These are phyloP conservation scores for Sporisorium graminicola DNA, from an alignment of 1,284 basidiomycete genomes.

Conservation along the genomic window DNA sequence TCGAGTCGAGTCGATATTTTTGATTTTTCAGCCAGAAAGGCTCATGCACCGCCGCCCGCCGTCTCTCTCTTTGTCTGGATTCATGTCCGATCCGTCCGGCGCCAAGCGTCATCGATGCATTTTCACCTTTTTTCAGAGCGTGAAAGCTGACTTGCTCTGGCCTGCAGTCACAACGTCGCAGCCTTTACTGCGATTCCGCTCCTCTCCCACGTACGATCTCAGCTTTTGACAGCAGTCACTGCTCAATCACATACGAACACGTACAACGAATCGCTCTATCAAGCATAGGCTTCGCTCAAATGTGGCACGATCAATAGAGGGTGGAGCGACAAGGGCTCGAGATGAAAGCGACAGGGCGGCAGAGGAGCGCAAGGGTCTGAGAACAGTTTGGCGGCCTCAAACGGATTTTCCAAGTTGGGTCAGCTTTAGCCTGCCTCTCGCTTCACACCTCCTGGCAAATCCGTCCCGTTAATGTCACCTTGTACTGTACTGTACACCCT, in stretches of 20 bases:
- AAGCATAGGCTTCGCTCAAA: too few species aligned
- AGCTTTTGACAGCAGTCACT: too few species aligned
- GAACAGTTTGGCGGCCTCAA: constrained; percentile 21
- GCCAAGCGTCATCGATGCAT: constrained; percentile 10
- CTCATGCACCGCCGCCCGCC: not conserved
- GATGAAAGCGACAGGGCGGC: not conserved
- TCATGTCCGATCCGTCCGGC: constrained; percentile 41
- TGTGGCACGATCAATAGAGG: not conserved
- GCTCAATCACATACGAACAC: too few species aligned
- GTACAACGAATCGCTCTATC: too few species aligned
- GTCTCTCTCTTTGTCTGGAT: constrained; percentile 4
- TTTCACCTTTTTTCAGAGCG: constrained; percentile 12
- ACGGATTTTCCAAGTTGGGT: constrained; percentile 24
- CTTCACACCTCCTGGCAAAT: constrained; percentile 28
- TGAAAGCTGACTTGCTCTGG: constrained; percentile 28
- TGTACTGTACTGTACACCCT: too few species aligned
- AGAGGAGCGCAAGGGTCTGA: not conserved
- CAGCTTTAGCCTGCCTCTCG: not conserved
- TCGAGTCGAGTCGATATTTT: constrained; percentile 1
- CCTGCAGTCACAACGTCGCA: not conserved
- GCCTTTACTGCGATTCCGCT: not conserved
- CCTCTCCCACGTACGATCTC: too few species aligned
- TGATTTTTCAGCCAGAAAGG: not conserved
- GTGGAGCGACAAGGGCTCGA: not conserved
- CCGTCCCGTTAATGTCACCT: too few species aligned